phyloP scores from a whole-genome alignment of 352 stramenopile species.

The Phytophthora multivora region DNA sequence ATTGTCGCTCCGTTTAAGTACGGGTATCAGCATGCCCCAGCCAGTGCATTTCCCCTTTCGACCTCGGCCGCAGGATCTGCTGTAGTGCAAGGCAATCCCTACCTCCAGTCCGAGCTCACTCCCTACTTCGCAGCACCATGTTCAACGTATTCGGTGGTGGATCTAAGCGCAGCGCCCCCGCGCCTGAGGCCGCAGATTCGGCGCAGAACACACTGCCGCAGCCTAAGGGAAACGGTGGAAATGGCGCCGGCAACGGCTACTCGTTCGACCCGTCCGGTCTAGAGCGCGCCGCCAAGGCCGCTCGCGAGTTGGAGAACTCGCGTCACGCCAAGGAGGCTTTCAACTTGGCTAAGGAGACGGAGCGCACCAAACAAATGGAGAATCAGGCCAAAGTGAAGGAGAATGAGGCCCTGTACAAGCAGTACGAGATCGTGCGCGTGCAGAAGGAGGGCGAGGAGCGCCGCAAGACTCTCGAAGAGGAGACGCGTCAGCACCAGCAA shows the following conservation, averaged over 20 bases:
- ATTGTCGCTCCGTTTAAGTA: constrained; percentile 24
- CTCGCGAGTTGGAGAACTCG: constrained; percentile 95
- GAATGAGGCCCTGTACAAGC: constrained; percentile 92
- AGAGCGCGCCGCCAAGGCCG: constrained; percentile 97
- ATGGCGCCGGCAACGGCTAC: constrained; percentile 55
- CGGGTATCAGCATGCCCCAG: constrained; percentile 36
- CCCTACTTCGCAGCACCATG: constrained; percentile 37
- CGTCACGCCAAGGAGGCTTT: constrained; percentile 94
- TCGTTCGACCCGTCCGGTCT: constrained; percentile 97
- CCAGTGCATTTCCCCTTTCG: constrained; percentile 28
- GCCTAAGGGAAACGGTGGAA: constrained; percentile 26
- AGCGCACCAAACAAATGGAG: constrained; percentile 95
- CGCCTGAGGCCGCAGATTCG: constrained; percentile 27
- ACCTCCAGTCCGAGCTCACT: constrained; percentile 7
- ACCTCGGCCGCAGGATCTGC: constrained; percentile 18
- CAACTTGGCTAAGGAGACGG: constrained; percentile 95
- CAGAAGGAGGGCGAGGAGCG: constrained; percentile 97
- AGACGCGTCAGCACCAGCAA: constrained; percentile 97
- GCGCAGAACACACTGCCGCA: constrained; percentile 43
- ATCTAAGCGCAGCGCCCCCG: constrained; percentile 37
- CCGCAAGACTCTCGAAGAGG: constrained; percentile 96
- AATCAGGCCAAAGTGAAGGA: constrained; percentile 92
- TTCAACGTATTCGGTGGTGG: constrained; percentile 68
- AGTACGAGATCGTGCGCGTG: constrained; percentile 94
- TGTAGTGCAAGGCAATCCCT: not conserved